Conservation (phyloP, 164 flowering plant genomes). For the Saururus chinensis region DNA sequence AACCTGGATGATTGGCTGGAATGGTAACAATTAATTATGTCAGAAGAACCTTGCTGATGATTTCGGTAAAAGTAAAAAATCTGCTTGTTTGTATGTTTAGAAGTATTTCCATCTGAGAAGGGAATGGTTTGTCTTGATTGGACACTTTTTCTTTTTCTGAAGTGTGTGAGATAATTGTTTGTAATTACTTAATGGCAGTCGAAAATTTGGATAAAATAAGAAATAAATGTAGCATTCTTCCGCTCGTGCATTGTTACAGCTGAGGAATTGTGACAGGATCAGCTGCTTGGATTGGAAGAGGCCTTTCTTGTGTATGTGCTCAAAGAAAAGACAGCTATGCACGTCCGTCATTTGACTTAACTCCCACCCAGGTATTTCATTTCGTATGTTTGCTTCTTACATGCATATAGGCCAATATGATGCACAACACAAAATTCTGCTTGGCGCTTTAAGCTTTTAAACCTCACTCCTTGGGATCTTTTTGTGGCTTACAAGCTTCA, state of each 20-base stretch:
- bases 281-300: constrained; percentile 97
- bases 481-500: too few species aligned
- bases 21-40: neutral
- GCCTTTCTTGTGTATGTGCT: constrained; percentile 98
- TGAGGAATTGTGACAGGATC: constrained; percentile 94
- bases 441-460: too few species aligned
- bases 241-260: constrained; percentile 40
- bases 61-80: too few species aligned
- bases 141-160: neutral
- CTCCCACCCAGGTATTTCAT: constrained; percentile 66
- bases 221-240: neutral
- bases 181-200: too few species aligned
- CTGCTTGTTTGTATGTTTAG: neutral
- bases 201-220: too few species aligned
- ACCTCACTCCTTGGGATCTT: too few species aligned
- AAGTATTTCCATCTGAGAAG: neutral
- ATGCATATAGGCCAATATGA: too few species aligned
- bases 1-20: neutral
- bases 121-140: neutral
- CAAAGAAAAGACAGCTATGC: constrained; percentile 88
- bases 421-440: too few species aligned
- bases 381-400: neutral
- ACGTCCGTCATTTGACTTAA: constrained; percentile 86
- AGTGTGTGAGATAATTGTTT: neutral
- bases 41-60: neutral